Evolutionary conservation across 176 grass and related monocot species (phyloP).

Genomic region (Zea luxurians): DNA sequence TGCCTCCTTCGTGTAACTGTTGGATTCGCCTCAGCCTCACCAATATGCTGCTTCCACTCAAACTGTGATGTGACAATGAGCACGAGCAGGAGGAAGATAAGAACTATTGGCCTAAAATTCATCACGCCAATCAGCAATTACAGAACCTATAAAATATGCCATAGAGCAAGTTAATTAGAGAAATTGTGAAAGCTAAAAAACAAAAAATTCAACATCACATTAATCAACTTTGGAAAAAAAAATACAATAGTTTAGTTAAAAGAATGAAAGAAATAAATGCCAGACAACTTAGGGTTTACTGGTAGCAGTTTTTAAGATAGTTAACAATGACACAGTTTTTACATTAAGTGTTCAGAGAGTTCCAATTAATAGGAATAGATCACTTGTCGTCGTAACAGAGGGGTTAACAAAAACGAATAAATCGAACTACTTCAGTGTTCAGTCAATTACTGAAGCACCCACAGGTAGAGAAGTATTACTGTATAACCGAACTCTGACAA

Average conservation of each 20-base stretch:
- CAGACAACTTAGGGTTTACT: background rate
- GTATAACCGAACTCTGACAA: background rate
- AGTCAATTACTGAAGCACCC: background rate
- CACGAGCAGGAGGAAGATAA: constrained; percentile 71
- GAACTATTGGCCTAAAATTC: constrained; percentile 58
- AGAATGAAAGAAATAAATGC: background rate
- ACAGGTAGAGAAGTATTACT: background rate
- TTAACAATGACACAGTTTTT: background rate
- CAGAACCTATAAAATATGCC: constrained; percentile 27
- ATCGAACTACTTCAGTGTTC: background rate
- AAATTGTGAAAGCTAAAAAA: background rate
- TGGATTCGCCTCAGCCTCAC: constrained; percentile 56
- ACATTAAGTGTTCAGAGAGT: background rate
- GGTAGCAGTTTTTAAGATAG: background rate
- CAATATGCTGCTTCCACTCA: constrained; percentile 82
- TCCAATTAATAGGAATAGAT: background rate
- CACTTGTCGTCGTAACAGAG: background rate
- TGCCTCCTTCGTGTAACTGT: constrained; percentile 44
- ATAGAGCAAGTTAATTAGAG: background rate
- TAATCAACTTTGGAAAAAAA: background rate
- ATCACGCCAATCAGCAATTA: constrained; percentile 44
- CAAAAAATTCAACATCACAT: background rate
- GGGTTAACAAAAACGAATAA: background rate
- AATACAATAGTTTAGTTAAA: background rate
- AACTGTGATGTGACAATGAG: constrained; percentile 74